A percentile compares a stretch with the other conserved stretches of the same genome.
Conservation (phyloP, 305 asterid genomes). For the Striga hermonthica region DNA sequence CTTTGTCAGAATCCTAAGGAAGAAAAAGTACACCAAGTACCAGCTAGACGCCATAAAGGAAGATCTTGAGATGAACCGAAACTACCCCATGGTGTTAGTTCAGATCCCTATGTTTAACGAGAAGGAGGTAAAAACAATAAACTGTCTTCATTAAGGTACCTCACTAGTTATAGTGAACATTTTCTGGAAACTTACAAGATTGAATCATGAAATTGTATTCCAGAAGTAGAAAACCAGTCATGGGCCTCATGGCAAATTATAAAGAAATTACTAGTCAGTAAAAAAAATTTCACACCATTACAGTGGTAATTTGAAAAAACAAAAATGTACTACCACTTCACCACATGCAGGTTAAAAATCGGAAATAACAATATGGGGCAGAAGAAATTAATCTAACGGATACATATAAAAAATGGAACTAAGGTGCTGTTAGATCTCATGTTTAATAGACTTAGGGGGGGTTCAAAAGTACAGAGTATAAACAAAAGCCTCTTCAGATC, state of each 20-base stretch:
- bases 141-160: background rate
- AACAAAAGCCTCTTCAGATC: background rate
- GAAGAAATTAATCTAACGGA: too few species aligned
- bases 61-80: slow-evolving; percentile 54
- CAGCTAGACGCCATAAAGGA: slow-evolving; percentile 57
- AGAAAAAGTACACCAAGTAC: slow-evolving; percentile 62
- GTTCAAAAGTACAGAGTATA: slow-evolving; percentile 1
- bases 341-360: background rate
- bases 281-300: background rate
- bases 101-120: slow-evolving; percentile 77
- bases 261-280: slow-evolving; percentile 12
- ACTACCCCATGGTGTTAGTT: slow-evolving; percentile 62
- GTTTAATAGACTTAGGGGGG: background rate
- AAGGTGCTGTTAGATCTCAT: background rate
- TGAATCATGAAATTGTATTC: background rate
- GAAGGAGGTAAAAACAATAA: slow-evolving; percentile 50
- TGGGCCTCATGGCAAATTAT: background rate
- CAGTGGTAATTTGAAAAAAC: background rate
- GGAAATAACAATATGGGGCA: slow-evolving; percentile 4
- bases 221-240: background rate
- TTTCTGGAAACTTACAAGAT: slow-evolving; percentile 1
- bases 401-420: background rate
- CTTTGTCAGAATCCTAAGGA: slow-evolving; percentile 47
- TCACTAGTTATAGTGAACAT: background rate
- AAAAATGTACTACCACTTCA: background rate